These are phyloP conservation scores for Metschnikowia baotianmanensis DNA, from an alignment of 805 yeast species.

Conservation along the genomic window DNA sequence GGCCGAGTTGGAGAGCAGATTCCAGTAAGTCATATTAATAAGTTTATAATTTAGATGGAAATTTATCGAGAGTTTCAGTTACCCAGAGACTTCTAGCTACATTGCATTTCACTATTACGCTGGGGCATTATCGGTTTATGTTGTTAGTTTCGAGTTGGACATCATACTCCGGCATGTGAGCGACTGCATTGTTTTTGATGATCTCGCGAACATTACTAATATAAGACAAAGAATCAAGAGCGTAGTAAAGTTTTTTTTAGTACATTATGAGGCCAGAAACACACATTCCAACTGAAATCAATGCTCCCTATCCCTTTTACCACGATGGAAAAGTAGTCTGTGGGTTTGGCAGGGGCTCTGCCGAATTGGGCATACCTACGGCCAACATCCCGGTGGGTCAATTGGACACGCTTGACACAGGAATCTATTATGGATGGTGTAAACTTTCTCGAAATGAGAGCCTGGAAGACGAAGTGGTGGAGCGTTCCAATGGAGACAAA, in stretches of 20 bases:
- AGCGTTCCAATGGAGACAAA: constrained; percentile 21
- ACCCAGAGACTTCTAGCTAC: too few species aligned
- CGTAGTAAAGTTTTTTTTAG: neutral
- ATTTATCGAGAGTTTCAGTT: neutral
- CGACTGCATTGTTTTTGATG: too few species aligned
- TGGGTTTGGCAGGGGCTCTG: constrained; percentile 95
- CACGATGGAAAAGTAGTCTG: constrained; percentile 52
- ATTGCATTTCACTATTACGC: too few species aligned
- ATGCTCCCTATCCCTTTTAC: constrained; percentile 51
- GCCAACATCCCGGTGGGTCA: constrained; percentile 77
- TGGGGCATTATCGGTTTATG: too few species aligned
- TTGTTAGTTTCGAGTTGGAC: too few species aligned
- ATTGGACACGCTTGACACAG: constrained; percentile 52
- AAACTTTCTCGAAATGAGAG: constrained; percentile 23
- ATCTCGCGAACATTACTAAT: too few species aligned
- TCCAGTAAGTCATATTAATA: constrained; percentile 24
- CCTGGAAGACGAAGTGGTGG: constrained; percentile 7
- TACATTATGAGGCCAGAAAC: constrained; percentile 36
- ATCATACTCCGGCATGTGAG: neutral
- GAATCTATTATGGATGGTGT: constrained; percentile 90
- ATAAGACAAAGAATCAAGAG: too few species aligned
- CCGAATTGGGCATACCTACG: constrained; percentile 93
- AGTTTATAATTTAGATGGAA: neutral
- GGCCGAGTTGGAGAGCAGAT: constrained; percentile 59
- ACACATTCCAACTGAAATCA: constrained; percentile 42